Evolutionary conservation across 2,329 filamentous ascomycete species (phyloP), one percentile per base, ranked within the genome.

Genomic region (Emergomyces pasteurianus): DNA sequence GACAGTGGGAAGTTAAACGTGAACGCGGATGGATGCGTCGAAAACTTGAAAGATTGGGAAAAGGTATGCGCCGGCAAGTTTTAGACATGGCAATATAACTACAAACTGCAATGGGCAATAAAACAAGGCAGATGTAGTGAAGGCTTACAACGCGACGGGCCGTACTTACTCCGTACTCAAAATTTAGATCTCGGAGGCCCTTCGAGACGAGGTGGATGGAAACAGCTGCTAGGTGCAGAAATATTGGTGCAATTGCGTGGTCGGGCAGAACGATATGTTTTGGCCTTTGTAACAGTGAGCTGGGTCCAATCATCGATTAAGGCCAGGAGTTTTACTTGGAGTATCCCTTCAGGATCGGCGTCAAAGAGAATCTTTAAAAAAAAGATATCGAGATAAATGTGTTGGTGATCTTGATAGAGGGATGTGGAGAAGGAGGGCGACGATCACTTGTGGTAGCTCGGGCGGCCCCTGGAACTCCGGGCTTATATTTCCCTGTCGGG

Each of bases 371-470:
- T n/a, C n/a, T n/a, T n/a, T n/a, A 57, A 26, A 10, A 28, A 36
- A 46, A 28, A 57, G 46, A 40, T 40, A 26, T 57, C 23, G 40
- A 31, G 40, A 57, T 57, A 34, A 26, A 57, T 26, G 18, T 34
- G 38, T 57, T 34, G 55, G 38, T 57, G 40, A 57, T 23, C 55
- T 46, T 71, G 67, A 63, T 58, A 60, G 60, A 64, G 62, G 70
- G 70, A 70, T 69, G 62, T 59, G 56, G 59, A 50, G 58, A 56
- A 58, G 38, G 42, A 31, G n/a, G 43, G 26, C 40, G 54, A 49
- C 54, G 58, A 59, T 59, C 58, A 59, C 58, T 58, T 53, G 56
- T 21, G 60, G 58, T 60, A 59, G 60, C 49, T 59, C 49, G 47
- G 21, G 58, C 21, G 28, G 58, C 47, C 58, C 58, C 58, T 54